These are phyloP conservation scores for Arthroderma uncinatum DNA, from an alignment of 2,329 filamentous ascomycete species.

Conservation along the genomic window DNA sequence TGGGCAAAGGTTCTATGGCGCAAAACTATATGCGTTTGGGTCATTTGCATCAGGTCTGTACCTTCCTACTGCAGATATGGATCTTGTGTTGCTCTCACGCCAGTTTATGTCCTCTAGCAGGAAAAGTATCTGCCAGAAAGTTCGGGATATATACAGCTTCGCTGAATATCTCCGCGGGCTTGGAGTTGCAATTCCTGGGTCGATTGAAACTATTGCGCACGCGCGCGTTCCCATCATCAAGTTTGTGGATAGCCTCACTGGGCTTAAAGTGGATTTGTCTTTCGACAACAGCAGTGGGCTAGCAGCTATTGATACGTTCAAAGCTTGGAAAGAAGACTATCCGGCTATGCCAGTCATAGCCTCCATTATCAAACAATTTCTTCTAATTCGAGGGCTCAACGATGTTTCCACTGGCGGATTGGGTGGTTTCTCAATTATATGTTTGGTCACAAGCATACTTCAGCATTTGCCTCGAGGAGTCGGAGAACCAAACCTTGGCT, in stretches of 20 bases:
- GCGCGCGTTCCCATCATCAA: constrained; percentile 91
- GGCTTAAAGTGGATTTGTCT: constrained; percentile 79
- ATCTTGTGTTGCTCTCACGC: constrained; percentile 66
- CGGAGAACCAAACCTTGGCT: constrained; percentile 59
- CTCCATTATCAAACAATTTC: constrained; percentile 80
- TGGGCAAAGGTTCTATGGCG: constrained; percentile 46
- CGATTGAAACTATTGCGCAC: constrained; percentile 56
- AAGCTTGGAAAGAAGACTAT: constrained; percentile 64
- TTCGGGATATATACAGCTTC: constrained; percentile 51
- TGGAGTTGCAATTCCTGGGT: constrained; percentile 46
- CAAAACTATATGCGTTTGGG: constrained; percentile 67
- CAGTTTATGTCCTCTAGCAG: constrained; percentile 47
- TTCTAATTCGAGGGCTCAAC: constrained; percentile 79
- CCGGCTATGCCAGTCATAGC: constrained; percentile 80
- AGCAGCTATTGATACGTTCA: constrained; percentile 67
- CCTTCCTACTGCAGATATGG: constrained; percentile 78
- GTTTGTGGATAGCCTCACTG: constrained; percentile 66
- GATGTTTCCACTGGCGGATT: constrained; percentile 86
- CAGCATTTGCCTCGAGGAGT: constrained; percentile 66
- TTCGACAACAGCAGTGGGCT: constrained; percentile 86
- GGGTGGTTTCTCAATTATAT: constrained; percentile 88
- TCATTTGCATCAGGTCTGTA: constrained; percentile 81
- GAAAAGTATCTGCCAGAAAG: constrained; percentile 41
- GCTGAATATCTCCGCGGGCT: constrained; percentile 46
- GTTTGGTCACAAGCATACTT: constrained; percentile 79